A percentile compares a stretch with the other conserved stretches of the same genome.
These are phyloP conservation scores for Athelia psychrophila DNA, from an alignment of 1,284 basidiomycete genomes.

Conservation along the genomic window DNA sequence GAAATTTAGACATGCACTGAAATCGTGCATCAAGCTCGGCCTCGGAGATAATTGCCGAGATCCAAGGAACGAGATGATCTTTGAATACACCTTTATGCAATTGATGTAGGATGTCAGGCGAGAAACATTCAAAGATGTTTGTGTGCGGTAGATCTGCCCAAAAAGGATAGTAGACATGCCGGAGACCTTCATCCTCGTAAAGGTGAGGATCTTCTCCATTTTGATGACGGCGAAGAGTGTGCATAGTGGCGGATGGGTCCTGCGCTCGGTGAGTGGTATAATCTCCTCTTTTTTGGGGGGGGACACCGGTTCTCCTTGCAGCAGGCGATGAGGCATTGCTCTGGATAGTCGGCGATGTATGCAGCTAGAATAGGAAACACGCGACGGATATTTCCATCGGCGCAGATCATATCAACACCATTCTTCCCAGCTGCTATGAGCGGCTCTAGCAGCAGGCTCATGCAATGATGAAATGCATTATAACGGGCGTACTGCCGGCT, in stretches of 20 bases:
- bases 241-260: neutral
- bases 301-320: constrained; percentile 4
- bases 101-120: constrained; percentile 1
- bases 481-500: neutral
- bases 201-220: neutral
- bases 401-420: constrained; percentile 10
- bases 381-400: constrained; percentile 5
- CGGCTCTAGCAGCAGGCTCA: constrained; percentile 10
- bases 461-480: constrained; percentile 14
- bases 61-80: neutral
- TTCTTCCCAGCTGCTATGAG: constrained; percentile 6
- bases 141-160: neutral
- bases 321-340: constrained; percentile 13
- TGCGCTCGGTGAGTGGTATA: neutral
- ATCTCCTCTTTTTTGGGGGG: constrained; percentile 3
- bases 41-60: neutral
- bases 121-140: neutral
- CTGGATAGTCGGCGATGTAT: constrained; percentile 15
- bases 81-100: constrained; percentile 1
- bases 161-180: neutral
- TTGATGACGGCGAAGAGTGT: neutral
- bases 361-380: constrained; percentile 13
- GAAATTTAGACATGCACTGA: neutral
- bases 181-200: neutral
- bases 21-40: neutral